Percentiles rank a stretch among this genome's conserved stretches.
phyloP scores from a whole-genome alignment of 225 moss, liverwort and hornwort genomes.

The Pseudisothecium myosuroides region DNA sequence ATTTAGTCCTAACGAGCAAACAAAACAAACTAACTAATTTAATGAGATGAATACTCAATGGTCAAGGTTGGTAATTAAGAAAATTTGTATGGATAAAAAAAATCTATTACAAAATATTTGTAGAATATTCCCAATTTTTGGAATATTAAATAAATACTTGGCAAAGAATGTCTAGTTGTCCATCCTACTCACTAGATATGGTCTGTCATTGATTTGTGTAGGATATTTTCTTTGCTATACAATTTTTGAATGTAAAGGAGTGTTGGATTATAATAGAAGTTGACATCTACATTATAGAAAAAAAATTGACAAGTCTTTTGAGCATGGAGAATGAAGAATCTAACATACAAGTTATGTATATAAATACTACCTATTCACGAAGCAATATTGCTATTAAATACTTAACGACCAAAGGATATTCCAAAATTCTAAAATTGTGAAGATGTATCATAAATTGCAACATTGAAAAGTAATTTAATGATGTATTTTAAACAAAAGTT shows the following conservation, averaged over 20 bases:
- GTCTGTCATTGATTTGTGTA: not conserved
- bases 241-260: not conserved
- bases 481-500: not conserved
- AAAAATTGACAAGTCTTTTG: not conserved
- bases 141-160: too few relatives aligned
- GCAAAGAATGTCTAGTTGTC: accelerated
- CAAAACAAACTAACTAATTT: not conserved
- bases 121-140: accelerated
- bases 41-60: not conserved
- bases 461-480: not conserved
- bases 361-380: not conserved
- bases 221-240: accelerated
- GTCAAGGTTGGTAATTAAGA: not conserved
- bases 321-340: not conserved
- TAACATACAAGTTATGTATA: accelerated
- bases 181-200: accelerated
- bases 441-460: not conserved
- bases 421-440: not conserved
- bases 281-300: not conserved
- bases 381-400: not conserved
- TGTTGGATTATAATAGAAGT: not conserved
- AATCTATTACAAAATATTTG: too few relatives aligned
- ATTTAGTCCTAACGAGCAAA: too few relatives aligned
- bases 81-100: not conserved
- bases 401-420: not conserved